Percentiles rank a stretch among this genome's conserved stretches.
Evolutionary conservation across 2,329 filamentous ascomycete genomes (phyloP).

Genomic region (Chaetomium sp.): DNA sequence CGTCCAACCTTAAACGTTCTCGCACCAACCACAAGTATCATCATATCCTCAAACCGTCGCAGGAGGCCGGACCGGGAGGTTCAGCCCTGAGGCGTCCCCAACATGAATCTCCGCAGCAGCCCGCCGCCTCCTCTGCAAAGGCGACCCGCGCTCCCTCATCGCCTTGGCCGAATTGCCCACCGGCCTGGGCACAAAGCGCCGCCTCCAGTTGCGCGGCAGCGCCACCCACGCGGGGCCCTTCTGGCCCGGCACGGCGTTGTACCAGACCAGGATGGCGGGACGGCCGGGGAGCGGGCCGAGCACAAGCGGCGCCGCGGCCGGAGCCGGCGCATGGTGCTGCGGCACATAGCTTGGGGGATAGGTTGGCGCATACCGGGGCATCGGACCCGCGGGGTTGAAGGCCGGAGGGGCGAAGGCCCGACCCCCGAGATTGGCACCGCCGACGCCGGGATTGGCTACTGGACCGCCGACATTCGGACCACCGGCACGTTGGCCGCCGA

Average conservation of each 20-base stretch:
- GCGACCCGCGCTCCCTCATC: constrained; percentile 1
- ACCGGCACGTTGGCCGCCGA: too few relatives aligned
- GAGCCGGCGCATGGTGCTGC: background rate
- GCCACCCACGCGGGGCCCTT: background rate
- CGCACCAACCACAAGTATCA: background rate
- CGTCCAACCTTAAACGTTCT: too few relatives aligned
- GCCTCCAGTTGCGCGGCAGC: background rate
- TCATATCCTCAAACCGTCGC: background rate
- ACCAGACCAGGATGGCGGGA: background rate
- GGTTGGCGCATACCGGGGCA: too few relatives aligned
- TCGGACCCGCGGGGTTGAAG: too few relatives aligned
- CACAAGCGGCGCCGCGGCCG: background rate
- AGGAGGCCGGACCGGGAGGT: too few relatives aligned
- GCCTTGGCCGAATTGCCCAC: background rate
- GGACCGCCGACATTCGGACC: too few relatives aligned
- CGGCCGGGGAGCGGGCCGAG: constrained; percentile 4
- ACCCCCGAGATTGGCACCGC: too few relatives aligned
- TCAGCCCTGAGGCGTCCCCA: too few relatives aligned
- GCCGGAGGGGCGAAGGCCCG: too few relatives aligned
- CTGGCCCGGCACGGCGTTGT: background rate
- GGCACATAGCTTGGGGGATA: background rate
- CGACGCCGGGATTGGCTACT: too few relatives aligned
- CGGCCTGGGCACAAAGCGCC: background rate
- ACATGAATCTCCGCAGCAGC: too few relatives aligned
- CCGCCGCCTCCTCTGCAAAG: background rate